phyloP scores from a whole-genome alignment of 2,329 filamentous ascomycete species.

The Didymella arachidicola region DNA sequence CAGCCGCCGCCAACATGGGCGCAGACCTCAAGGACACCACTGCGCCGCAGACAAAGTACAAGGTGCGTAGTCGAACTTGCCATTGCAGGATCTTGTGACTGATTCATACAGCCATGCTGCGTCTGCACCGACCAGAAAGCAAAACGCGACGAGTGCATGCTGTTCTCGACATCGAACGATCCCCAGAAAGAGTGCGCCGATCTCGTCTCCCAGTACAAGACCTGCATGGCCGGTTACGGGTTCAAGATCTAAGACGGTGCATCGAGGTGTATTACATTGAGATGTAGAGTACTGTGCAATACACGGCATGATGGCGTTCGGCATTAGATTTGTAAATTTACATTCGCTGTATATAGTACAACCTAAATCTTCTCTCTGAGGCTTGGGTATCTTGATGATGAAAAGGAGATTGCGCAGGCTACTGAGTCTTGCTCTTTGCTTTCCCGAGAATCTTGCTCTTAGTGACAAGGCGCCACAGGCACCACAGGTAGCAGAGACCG shows the following conservation, averaged over 20 bases:
- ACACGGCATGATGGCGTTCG: constrained; percentile 43
- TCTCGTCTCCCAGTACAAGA: constrained; percentile 84
- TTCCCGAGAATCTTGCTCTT: constrained; percentile 62
- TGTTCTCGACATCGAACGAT: constrained; percentile 86
- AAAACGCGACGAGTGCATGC: constrained; percentile 96
- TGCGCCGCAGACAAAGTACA: constrained; percentile 54
- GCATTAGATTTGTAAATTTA: constrained; percentile 29
- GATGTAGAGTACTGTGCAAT: constrained; percentile 37
- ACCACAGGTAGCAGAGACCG: constrained; percentile 89
- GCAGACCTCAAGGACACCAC: constrained; percentile 54
- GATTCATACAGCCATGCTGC: constrained; percentile 78
- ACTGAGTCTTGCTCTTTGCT: constrained; percentile 53
- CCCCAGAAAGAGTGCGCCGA: constrained; percentile 84
- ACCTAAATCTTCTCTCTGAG: constrained; percentile 41
- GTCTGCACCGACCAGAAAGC: constrained; percentile 97
- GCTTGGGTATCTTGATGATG: constrained; percentile 16
- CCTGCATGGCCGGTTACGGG: constrained; percentile 91
- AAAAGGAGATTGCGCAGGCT: constrained; percentile 5
- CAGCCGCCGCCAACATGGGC: constrained; percentile 55
- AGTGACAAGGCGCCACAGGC: constrained; percentile 71
- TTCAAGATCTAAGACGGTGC: constrained; percentile 66
- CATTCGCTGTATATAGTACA: constrained; percentile 30
- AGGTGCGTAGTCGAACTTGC: constrained; percentile 42
- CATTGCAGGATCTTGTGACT: constrained; percentile 1
- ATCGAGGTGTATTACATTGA: constrained; percentile 14